These are phyloP conservation scores for Tolypocladium capitatum DNA, from an alignment of 2,329 filamentous ascomycete genomes.

Conservation along the genomic window DNA sequence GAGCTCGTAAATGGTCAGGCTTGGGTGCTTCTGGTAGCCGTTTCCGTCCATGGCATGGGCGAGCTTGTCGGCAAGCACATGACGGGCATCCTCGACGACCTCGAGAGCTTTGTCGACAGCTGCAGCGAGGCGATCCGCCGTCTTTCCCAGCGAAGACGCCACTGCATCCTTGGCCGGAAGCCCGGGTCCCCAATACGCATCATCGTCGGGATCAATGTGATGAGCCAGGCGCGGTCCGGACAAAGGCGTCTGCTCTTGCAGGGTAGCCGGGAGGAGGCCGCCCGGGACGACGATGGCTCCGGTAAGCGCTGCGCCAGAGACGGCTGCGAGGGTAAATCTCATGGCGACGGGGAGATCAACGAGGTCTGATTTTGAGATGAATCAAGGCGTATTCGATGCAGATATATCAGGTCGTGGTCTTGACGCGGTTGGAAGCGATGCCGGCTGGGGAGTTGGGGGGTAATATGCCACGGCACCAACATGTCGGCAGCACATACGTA, in stretches of 20 bases:
- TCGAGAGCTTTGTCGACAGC: constrained; percentile 1
- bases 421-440: background rate
- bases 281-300: background rate
- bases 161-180: background rate
- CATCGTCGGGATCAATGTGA: background rate
- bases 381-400: background rate
- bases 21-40: background rate
- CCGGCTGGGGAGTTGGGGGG: background rate
- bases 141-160: background rate
- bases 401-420: background rate
- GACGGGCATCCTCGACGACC: background rate
- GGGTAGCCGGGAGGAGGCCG: background rate
- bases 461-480: too few relatives aligned
- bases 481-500: too few relatives aligned
- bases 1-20: constrained; percentile 60
- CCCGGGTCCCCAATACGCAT: background rate
- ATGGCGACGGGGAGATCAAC: background rate
- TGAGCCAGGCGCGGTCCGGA: background rate
- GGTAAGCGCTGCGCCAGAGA: background rate
- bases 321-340: background rate
- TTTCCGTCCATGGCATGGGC: background rate
- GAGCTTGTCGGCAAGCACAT: constrained; percentile 1
- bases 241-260: background rate
- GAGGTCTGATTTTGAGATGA: background rate
- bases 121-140: background rate